Base-by-base conservation (phyloP, 768 basidiomycete genomes). In the Boletales sp. region DNA sequence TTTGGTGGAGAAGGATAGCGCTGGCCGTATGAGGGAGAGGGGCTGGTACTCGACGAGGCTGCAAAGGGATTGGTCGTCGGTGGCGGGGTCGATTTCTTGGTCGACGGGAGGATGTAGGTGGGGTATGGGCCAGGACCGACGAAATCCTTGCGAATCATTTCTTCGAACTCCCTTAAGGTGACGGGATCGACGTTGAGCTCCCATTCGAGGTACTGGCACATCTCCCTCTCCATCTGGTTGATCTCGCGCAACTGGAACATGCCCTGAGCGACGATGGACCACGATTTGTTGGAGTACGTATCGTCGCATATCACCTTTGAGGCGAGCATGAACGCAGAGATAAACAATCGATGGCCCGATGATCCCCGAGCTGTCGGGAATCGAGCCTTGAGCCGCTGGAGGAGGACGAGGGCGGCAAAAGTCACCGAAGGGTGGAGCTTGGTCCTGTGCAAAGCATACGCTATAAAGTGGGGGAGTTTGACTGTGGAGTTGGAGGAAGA, bases 141-240 rank as follows among this genome's bases (percentile, higher is more conserved):
- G 53, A 87, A 90, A 48, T 90, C 87, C 10, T 72, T 72, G 32
- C 73, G 73, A 0, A 87, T 79, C 61, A 78, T 78, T 0, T 61
- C 60, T 58, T 88, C 83, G 60, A 90, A 90, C 35, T 78, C 81
- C 4, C 60, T 55, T 0, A 90, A 70, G 0, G 82, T 82, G 0
- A 72, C 61, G 0, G 83, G 79, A 45, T 89, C 87, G 45, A 90
- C 84, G 38, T 83, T 87, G 8, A 90, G 73, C 61, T 90, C 86
- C 94, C 93, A 97, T 65, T 95, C 94, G 39, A 99, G 74, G 62
- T 97, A 98, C 14, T 81, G 78, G 55, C 85, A 86, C 79, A 88
- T 85, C 61, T 88, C 86, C 2, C 87, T 61, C 63, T 87, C 86
- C 84, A 87, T 87, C 72, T 88, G 86, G 67, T 88, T 88, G 61